Percentiles rank a stretch among this genome's conserved stretches.
Evolutionary conservation across 2,329 filamentous ascomycete species (phyloP).

Genomic region (Aspergillus ochraceus): DNA sequence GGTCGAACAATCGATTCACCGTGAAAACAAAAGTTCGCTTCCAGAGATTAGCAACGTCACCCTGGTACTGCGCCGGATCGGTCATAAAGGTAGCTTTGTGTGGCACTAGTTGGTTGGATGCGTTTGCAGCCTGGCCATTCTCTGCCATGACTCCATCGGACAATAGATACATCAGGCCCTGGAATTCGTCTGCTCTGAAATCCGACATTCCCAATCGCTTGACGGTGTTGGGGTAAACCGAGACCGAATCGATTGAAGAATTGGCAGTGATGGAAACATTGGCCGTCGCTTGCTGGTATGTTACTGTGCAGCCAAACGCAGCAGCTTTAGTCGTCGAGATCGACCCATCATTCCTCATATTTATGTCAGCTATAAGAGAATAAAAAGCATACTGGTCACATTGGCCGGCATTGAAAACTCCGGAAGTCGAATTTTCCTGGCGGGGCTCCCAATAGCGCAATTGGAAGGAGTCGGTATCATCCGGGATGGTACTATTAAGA

Average conservation of each 20-base stretch:
- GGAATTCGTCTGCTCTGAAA: constrained; percentile 1
- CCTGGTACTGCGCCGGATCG: not conserved
- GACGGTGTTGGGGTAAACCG: not conserved
- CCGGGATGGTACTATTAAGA: not conserved
- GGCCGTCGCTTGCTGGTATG: constrained; percentile 5
- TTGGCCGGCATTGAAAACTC: not conserved
- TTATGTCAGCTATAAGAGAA: not conserved
- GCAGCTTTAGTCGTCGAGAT: not conserved
- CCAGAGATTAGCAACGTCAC: not conserved
- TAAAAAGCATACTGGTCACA: not conserved
- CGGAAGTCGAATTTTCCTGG: not conserved
- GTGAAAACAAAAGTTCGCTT: constrained; percentile 1
- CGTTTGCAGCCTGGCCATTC: not conserved
- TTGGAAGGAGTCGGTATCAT: not conserved
- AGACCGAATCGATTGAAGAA: not conserved
- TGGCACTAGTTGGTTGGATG: not conserved
- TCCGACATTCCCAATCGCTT: not conserved
- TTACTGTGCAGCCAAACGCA: constrained; percentile 1
- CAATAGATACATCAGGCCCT: not conserved
- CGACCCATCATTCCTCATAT: not conserved
- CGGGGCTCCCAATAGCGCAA: constrained; percentile 9
- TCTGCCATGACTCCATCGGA: not conserved
- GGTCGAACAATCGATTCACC: constrained; percentile 5
- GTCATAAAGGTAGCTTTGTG: not conserved
- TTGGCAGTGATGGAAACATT: not conserved